Base-by-base conservation (phyloP, 768 basidiomycete species). In the Tulasnella sp. region DNA sequence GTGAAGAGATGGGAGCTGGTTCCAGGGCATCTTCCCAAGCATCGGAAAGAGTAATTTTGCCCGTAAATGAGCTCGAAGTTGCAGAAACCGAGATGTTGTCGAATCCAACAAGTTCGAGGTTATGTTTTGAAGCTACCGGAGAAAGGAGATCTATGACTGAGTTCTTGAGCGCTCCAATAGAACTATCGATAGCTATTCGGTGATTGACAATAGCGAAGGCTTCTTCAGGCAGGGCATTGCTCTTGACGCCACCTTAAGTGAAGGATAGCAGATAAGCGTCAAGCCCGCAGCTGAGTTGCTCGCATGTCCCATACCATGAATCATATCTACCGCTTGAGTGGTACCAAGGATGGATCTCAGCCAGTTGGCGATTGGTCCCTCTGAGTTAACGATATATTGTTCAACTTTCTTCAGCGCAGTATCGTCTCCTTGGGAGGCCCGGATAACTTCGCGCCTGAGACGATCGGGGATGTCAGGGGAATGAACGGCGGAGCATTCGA, bases 171-270 rank as follows among this genome's bases (percentile, higher is more conserved):
- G 74, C 78, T 29, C 12, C 38, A n/a, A 79, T 64, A 7, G 79
- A 78, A 70, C 79, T 90, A 70, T 86, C 84, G 8, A 87, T 87
- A 5, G 89, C 86, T 72, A 93, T 88, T 6, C 92, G 89, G 79
- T 91, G 91, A 80, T 93, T 92, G 37, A 93, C 86, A 31, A 93
- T 82, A 0, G 89, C 91, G 81, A 84, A 89, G 0, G 88, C 90
- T 75, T 84, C 85, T 82, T 94, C 93, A 0, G 93, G 93, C 31
- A 96, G 86, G 36, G 93, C 92, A 79, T 94, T 94, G 36, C 86
- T 85, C 82, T 93, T 93, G 34, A 83, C 82, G 25, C 83, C 83
- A 31, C 83, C 83, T 37, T 14, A 89, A 74, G n/a, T 3, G 36
- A 64, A 19, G 31, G 36, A 38, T 6, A 25, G 25, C 25, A 15